Base-by-base conservation (phyloP, 192 early-diverging fungal species). In the Paraglomus brasilianum region DNA sequence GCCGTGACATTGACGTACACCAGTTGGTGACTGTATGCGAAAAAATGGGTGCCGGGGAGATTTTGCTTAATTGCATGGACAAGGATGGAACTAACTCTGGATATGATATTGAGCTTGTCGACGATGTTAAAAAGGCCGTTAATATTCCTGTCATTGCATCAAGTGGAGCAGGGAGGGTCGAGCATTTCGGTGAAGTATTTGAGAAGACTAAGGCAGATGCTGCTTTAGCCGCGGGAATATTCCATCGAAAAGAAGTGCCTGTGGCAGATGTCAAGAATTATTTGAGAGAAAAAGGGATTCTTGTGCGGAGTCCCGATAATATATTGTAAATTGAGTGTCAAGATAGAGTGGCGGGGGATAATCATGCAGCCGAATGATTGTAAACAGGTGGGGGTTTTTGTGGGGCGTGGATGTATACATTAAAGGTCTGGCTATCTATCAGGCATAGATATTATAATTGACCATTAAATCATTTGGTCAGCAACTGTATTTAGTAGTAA, bases 51-150 rank as follows among this genome's bases (percentile, higher is more conserved):
- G 96, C 96, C 0, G 98, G 98, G 7, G 98, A 99, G 77, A 91
- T 99, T 48, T 78, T 98, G 74, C 84, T 97, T 59, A 99, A 99
- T 77, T 97, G 96, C 77, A 99, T 99, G 94, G 96, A 99, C 78
- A 86, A 90, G 74, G 98, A 99, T 75, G 98, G 98, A 4, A 98
- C 93, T 21, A 99, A 98, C 75, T 89, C 92, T 53, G 98, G 98
- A 14, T 99, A 92, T 71, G 98, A 99, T 58, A 74, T 94, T 17
- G 93, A 91, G 59, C 78, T 99, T 10, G 81, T 98, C 53, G 72
- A 80, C 8, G 85, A 89, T 55, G 91, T 94, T 38, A 96, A 92
- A 74, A 66, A 80, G 0, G 87, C 86, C 0, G 91, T 98, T 36
- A 69, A 72, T 4, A 99, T 99, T 61, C 97, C 97, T 1, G 96